These are phyloP conservation scores for Aspergillus sp. DNA, from an alignment of 2,329 filamentous ascomycete genomes.

Conservation along the genomic window DNA sequence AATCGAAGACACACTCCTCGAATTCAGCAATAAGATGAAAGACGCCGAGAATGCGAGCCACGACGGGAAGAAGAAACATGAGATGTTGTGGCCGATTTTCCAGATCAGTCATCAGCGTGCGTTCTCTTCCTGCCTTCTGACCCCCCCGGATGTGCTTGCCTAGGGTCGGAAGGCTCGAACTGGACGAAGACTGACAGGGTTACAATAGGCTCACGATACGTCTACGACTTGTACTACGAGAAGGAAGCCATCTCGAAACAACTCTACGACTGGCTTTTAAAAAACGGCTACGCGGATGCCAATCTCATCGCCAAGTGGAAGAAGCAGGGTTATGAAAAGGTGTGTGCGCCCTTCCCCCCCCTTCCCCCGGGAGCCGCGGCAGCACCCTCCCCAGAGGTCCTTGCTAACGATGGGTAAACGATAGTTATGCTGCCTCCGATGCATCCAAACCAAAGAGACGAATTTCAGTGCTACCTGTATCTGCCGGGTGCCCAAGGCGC, in stretches of 20 bases:
- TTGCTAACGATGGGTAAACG: not conserved
- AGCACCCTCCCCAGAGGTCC: no score
- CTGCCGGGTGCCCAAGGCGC: slow-evolving; percentile 81
- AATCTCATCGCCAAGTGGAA: slow-evolving; percentile 99
- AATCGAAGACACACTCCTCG: slow-evolving; percentile 59
- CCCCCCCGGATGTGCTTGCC: not conserved
- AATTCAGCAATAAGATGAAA: slow-evolving; percentile 62
- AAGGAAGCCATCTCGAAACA: slow-evolving; percentile 90
- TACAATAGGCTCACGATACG: slow-evolving; percentile 61
- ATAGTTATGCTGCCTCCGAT: slow-evolving; percentile 84
- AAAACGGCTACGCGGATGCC: slow-evolving; percentile 91
- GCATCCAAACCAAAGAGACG: slow-evolving; percentile 98
- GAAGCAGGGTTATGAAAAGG: slow-evolving; percentile 98
- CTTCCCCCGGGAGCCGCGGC: not conserved
- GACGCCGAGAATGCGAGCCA: slow-evolving; percentile 80
- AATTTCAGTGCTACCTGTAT: slow-evolving; percentile 98
- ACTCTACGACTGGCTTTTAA: slow-evolving; percentile 92
- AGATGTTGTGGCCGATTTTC: slow-evolving; percentile 94
- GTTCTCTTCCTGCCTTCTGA: slow-evolving; percentile 11
- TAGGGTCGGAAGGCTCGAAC: no score
- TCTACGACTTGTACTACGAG: slow-evolving; percentile 96
- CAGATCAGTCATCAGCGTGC: slow-evolving; percentile 90
- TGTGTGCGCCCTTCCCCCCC: slow-evolving; percentile 24
- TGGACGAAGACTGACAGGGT: no score
- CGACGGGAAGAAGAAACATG: slow-evolving; percentile 73